Base-by-base conservation (phyloP, 1,284 basidiomycete genomes). In the Trichosporon sp. region DNA sequence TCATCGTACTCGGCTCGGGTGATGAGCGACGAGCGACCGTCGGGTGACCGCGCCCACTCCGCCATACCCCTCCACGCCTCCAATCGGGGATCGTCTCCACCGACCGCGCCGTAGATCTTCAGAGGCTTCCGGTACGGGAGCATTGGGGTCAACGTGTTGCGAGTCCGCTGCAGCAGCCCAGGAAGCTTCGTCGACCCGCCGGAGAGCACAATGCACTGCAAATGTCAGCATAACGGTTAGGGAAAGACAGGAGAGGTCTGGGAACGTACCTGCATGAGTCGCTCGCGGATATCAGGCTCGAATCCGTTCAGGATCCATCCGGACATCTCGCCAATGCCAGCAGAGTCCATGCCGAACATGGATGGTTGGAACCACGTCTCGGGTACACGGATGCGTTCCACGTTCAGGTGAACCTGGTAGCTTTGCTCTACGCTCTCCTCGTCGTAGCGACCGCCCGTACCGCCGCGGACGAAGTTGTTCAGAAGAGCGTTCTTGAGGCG, bases 11-110 rank as follows among this genome's bases (percentile, higher is more conserved):
- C 92, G 3, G 87, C 88, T 75, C 86, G 88, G 2, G 91, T 92
- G 58, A 88, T 80, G 42, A 92, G 86, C 0, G 89, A 86, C 23
- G 80, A 78, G 56, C 77, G 77, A 70, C 90, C 91, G 70, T 88
- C 89, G 0, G 86, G 84, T 7, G 89, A 90, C 65, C 81, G 79
- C 27, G 90, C 88, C 85, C 95, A 97, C 69, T 86, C 86, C 3
- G 92, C 91, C 92, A 98, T 97, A 5, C 96, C 96, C 62, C 87
- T 86, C 95, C 95, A 99, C 3, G 95, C 90, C 78, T 97, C 95
- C 67, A 90, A 80, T 15, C 85, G 76, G 1, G 91, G 88, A 80
- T 97, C 89, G 3, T 77, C 84, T 4, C 73, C 76, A 65, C 75
- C 74, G 5, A 75, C 56, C 15, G 80, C 1, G 89, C 92, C 23